Evolutionary conservation across 2,329 filamentous ascomycete species (phyloP), one percentile per base, ranked within the genome.

Genomic region (Colletotrichum orchidophilum): DNA sequence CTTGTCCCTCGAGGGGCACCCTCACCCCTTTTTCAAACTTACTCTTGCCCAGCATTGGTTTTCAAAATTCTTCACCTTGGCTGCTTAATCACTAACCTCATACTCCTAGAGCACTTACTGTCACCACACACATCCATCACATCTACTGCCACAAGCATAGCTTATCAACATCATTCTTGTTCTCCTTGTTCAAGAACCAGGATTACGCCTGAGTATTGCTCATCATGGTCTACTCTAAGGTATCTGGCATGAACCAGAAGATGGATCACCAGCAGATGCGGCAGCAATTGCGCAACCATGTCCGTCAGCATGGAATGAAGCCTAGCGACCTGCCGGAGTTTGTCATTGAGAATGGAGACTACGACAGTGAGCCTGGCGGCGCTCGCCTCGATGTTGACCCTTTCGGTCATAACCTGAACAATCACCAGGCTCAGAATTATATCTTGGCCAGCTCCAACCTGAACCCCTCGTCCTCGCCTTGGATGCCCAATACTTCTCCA

Each of bases 381-480:
- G 68, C 49, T 27, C 63, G 58, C 33, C 69, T 73, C 15, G 24
- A 52, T 18, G 46, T 24, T 60, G 53, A 26, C 1, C 55, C 39
- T 26, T 35, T 59, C 26, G 18, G 58, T 39, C 35, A 49, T 24
- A 31, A 55, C 13, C 54, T 57, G 24, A 33, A 58, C 29, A 42
- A 57, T 12, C 46, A 63, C 11, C 52, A 39, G 26, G 54, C 21
- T 31, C 53, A 39, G 33, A 5, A 21, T 12, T 15, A 58, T 21
- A 31, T 7, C 35, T 67, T 52, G 42, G 31, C 55, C n/a, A 5
- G 50, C 5, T 71, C 69, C 15, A 31, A 50, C n/a, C 55, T 73
- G 18, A 73, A 73, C 50, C 71, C 71, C 24, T 52, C 68, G 13
- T 67, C 71, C 3, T 53, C 59, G 49, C 58, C 71, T 52, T 73